Base-by-base conservation (phyloP, 2,329 filamentous ascomycete genomes). In the Arachnomyces sp. region DNA sequence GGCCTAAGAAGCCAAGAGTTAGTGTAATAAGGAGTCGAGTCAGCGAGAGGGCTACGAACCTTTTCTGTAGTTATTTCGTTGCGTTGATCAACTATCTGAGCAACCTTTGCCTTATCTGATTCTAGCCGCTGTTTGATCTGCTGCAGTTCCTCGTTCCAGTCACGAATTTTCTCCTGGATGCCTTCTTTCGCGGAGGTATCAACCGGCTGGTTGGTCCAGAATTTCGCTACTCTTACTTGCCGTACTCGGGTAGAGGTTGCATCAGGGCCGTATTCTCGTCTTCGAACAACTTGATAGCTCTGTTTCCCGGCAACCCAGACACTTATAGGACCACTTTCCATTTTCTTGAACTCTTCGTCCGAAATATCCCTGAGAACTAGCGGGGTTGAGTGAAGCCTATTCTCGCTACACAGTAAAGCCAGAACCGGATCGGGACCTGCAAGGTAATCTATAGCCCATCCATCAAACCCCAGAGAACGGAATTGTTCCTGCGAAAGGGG, bases 321-420 rank as follows among this genome's bases (percentile, higher is more conserved):
- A 31, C 63, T 71, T 38, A 95, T 71, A 11, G 72, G 66, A 36
- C 69, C 74, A 11, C 67, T 63, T 31, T 76, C 65, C 28, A 95
- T 67, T n/a, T 61, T 65, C n/a, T 82, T 69, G 52, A 82, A 86
- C 50, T 87, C 80, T 30, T 75, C 69, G 25, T 85, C 75, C 2
- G 62, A 75, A 28, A 89, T 77, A 7, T 86, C 78, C 4, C 59
- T 60, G 11, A 80, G 66, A 12, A 76, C 71, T 33, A 90, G 74
- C 1, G 78, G 86, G 4, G 82, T 81, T 17, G 69, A 67, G 52
- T 94, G 79, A 5, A 95, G 62, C 39, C 68, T 74, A 43, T 74
- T 77, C 50, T 85, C 82, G 9, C 79, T 75, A 60, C 88, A 95
- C 15, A 98, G 75, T 84, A 94, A 92, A 5, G 86, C 83, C 28